These are phyloP conservation scores for Trichophyton benhamiae DNA, from an alignment of 2,329 filamentous ascomycete genomes.

Conservation along the genomic window DNA sequence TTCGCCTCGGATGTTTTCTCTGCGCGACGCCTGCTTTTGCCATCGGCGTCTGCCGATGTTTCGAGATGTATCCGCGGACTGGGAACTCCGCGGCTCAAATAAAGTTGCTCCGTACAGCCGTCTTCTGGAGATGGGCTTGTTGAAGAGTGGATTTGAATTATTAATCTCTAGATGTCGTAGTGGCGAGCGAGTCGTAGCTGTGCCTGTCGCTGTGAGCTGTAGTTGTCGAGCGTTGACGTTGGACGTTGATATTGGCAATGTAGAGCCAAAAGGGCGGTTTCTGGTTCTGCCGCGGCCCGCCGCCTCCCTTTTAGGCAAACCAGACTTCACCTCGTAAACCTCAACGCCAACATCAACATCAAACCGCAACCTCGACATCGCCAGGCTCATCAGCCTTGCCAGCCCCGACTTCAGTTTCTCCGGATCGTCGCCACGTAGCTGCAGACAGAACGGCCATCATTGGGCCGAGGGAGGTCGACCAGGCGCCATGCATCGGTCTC, in stretches of 20 bases:
- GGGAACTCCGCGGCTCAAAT: neutral
- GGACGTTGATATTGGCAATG: neutral
- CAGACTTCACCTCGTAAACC: neutral
- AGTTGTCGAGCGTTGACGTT: neutral
- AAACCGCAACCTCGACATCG: neutral
- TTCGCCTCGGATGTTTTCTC: no score
- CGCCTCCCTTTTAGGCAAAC: neutral
- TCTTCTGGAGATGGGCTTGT: no score
- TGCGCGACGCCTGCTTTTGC: neutral
- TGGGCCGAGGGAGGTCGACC: neutral
- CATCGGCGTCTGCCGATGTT: neutral
- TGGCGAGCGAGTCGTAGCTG: no score
- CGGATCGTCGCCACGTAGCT: neutral
- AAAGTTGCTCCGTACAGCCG: neutral
- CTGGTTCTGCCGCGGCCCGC: conserved; percentile 2
- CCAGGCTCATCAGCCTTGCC: neutral
- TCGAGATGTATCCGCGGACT: neutral
- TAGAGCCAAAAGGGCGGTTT: neutral
- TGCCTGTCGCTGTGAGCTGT: no score
- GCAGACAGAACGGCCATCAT: neutral
- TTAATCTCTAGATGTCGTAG: no score
- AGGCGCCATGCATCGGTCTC: neutral
- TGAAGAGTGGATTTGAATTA: neutral
- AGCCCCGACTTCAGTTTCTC: neutral
- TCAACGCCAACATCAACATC: neutral